Evolutionary conservation across 2,329 filamentous ascomycete species (phyloP).

Genomic region (Thelonectria discophora): DNA sequence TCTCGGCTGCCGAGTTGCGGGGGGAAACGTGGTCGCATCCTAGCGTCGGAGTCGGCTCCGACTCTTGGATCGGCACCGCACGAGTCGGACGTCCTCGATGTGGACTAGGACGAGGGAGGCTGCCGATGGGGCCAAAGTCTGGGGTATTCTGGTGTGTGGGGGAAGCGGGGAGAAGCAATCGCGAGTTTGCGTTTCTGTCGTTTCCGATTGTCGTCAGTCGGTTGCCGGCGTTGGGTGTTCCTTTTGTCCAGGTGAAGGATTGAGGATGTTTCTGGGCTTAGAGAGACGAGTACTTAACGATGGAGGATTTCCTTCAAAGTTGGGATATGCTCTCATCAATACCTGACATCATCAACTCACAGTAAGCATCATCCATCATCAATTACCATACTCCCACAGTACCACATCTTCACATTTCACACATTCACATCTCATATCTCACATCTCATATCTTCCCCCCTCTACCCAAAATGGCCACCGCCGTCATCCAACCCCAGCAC

Average conservation of each 20-base stretch:
- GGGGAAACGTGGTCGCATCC: background rate
- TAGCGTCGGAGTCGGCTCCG: constrained; percentile 17
- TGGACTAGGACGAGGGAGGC: background rate
- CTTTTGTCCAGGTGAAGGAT: background rate
- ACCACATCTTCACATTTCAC: constrained; percentile 33
- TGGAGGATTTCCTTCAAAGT: background rate
- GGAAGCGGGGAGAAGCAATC: constrained; percentile 1
- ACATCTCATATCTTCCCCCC: too few relatives aligned
- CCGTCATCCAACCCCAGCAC: constrained; percentile 29
- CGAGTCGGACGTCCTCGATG: background rate
- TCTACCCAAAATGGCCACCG: constrained; percentile 31
- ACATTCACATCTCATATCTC: too few relatives aligned
- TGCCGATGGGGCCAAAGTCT: constrained; percentile 21
- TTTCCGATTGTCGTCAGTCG: background rate
- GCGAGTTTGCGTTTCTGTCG: background rate
- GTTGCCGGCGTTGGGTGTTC: background rate
- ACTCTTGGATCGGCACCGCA: constrained; percentile 9
- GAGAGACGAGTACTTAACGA: constrained; percentile 6
- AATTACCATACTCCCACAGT: constrained; percentile 34
- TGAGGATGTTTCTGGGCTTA: background rate
- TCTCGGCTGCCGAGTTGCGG: background rate
- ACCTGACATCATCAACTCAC: background rate
- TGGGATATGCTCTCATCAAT: background rate
- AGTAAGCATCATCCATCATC: background rate
- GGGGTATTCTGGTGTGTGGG: constrained; percentile 14